A percentile compares a stretch with the other conserved stretches of the same genome.
phyloP scores from a whole-genome alignment of 2,329 filamentous ascomycete genomes.

The Colletotrichum karsti region DNA sequence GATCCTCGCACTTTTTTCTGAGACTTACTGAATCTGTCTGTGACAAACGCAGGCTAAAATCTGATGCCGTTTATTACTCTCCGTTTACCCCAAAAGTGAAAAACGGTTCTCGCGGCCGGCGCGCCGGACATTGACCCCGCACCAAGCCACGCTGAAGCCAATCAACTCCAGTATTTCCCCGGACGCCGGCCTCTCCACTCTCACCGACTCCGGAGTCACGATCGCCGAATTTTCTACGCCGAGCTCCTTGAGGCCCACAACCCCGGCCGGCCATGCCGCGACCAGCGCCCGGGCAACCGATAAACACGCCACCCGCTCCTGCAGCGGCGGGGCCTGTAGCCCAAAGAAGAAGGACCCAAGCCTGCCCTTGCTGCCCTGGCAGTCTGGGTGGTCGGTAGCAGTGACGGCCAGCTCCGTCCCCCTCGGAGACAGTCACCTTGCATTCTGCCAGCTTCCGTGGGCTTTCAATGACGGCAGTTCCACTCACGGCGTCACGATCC shows the following conservation, averaged over 20 bases:
- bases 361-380: neutral
- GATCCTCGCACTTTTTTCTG: no score
- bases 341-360: neutral
- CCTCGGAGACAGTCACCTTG: neutral
- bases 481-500: constrained; percentile 10
- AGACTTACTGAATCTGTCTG: no score
- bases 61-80: neutral
- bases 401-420: neutral
- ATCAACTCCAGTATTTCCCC: neutral
- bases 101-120: neutral
- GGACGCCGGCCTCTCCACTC: neutral
- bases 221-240: neutral
- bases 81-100: neutral
- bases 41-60: no score
- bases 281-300: neutral
- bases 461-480: neutral
- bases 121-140: neutral
- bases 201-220: constrained; percentile 1
- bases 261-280: neutral
- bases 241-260: neutral
- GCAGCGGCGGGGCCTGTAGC: neutral
- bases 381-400: neutral
- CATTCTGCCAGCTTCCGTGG: neutral
- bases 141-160: neutral
- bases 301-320: neutral